Base-by-base conservation (phyloP, 192 early-diverging fungal genomes). In the Dispira simplex region DNA sequence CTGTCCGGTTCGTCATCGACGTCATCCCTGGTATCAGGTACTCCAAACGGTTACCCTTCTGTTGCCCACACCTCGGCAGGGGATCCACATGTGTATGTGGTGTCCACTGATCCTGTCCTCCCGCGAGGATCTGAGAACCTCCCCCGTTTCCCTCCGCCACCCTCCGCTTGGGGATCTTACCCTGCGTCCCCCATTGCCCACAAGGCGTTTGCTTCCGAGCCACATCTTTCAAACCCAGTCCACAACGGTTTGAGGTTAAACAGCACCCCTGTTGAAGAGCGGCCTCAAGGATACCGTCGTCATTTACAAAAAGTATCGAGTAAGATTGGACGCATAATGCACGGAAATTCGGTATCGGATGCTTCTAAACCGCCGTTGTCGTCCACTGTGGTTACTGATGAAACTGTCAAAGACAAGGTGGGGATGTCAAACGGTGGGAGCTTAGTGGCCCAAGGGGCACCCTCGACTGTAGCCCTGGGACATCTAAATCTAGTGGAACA, bases 241-340 rank as follows among this genome's bases (percentile, higher is more conserved):
- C 18, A 14, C 18, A 28, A 27, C 3, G 54, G 13, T 28, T 3
- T 8, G 21, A 25, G 3, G 14, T 13, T 21, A 1, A 21, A 12
- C 16, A 25, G 9, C 54, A 56, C 54, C 26, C 32, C 28, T 18
- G 13, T 43, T n/a, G 59, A 62, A n/a, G 59, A 62, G 10, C 59
- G 59, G 4, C 44, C 59, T 20, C 18, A 14, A 21, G 28, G 44
- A 11, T 45, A 45, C 59, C 59, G 44, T 13, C 59, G 59, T 0
- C 23, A 20, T 45, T 18, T 45, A 21, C 28, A 62, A 45, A 39
- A 44, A 39, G 44, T 62, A 43, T 44, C 59, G n/a, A 44, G 43
- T 45, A 14, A 20, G 18, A 62, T 62, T 45, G 59, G 59, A 20
- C 59, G 59, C n/a, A 62, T 62, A 20, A 45, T 62, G 6, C 59